Evolutionary conservation across 805 yeast genomes (phyloP).

Genomic region (Metschnikowia baotianmanensis): DNA sequence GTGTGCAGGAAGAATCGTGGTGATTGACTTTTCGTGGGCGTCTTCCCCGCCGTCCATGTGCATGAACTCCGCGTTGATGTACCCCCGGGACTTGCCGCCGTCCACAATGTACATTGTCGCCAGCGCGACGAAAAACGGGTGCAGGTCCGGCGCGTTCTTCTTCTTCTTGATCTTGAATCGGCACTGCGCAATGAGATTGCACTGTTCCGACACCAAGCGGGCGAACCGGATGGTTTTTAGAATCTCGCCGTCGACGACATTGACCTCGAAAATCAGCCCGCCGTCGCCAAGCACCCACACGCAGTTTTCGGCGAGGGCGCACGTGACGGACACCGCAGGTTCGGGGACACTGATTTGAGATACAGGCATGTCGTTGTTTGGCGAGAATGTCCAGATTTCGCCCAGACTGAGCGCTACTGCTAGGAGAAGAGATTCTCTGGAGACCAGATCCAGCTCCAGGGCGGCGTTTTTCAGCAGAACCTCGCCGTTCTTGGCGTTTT

Average conservation of each 20-base stretch:
- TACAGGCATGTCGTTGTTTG: conserved; percentile 37
- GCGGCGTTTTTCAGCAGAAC: neutral
- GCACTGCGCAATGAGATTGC: conserved; percentile 20
- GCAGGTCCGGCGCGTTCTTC: conserved; percentile 9
- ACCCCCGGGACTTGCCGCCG: conserved; percentile 22
- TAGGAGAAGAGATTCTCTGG: conserved; percentile 18
- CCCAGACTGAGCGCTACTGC: conserved; percentile 35
- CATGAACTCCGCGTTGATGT: conserved; percentile 20
- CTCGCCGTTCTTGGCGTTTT: neutral
- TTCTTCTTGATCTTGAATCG: conserved; percentile 8
- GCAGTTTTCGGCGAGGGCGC: conserved; percentile 14
- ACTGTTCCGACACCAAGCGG: conserved; percentile 21
- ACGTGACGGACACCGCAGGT: conserved; percentile 19
- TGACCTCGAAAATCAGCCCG: conserved; percentile 19
- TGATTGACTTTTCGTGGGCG: neutral
- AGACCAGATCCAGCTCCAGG: neutral
- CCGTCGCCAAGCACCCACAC: conserved; percentile 26
- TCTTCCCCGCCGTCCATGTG: neutral
- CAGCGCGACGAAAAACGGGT: conserved; percentile 25
- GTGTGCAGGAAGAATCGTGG: neutral
- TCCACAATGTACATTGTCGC: conserved; percentile 30
- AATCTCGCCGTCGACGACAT: conserved; percentile 28
- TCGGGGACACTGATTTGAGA: conserved; percentile 31
- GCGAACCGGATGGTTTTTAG: conserved; percentile 20
- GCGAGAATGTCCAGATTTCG: conserved; percentile 44